Base-by-base conservation (phyloP, 495 filamentous ascomycete genomes). In the Penicillium angulare region DNA sequence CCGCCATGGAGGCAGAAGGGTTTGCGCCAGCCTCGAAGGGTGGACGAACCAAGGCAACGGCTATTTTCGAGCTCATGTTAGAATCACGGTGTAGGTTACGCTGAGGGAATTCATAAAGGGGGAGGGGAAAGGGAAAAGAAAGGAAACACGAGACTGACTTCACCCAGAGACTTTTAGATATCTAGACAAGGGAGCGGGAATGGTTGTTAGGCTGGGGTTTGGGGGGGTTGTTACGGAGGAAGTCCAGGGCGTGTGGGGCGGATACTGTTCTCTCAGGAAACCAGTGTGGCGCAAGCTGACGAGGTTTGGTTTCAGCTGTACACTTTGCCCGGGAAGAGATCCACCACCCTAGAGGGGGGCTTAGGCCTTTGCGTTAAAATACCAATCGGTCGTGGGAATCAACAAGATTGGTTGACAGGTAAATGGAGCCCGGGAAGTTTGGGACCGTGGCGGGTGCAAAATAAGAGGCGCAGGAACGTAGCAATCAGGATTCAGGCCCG, bases 1-100 rank as follows among this genome's bases (percentile, higher is more conserved):
- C 67, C 56, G 74, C 74, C 74, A 77, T 77, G 64, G 68, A 72
- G 66, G 59, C 57, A 49, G 58, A 56, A 56, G 61, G 55, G 45
- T 64, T 69, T 44, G 52, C 64, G 63, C 66, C 66, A 61, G 61
- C 58, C 62, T 64, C 63, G 42, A 58, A 57, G 40, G 63, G 61
- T 60, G 62, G 66, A 61, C 57, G 69, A 64, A 64, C 56, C 53
- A 92, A 76, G 1, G 87, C 80, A 24, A 88, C 70, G 35, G 86
- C 74, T 47, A 93, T 65, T 18, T 85, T 74, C 13, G 83, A 86
- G 21, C 85, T 83, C 48, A 95, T 78, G 33, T 89, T 81, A 61
- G 80, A 76, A 34, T 22, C n/a, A n/a, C n/a, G n/a, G n/a, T n/a
- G n/a, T n/a, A n/a, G n/a, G n/a, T n/a, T n/a, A n/a, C n/a, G n/a